Percentiles rank a stretch among this genome's conserved stretches.
Conservation (phyloP, 139 green algal species). For the Tetradesmus lagerheimii region DNA sequence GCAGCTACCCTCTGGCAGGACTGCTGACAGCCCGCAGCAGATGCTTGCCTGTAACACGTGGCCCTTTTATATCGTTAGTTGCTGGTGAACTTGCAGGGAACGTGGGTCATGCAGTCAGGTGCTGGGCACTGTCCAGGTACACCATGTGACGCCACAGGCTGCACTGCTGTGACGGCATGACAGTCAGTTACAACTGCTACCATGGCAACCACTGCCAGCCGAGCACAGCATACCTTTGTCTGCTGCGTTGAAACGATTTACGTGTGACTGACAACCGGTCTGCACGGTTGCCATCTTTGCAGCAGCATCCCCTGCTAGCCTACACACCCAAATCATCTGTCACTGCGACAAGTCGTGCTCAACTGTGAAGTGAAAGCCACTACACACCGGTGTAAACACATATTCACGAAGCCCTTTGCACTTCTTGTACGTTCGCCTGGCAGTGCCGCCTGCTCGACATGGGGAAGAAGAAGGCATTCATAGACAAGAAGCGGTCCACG, state of each 20-base stretch:
- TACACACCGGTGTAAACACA: background rate
- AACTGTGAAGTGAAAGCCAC: background rate
- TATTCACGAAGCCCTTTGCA: background rate
- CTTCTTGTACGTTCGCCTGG: background rate
- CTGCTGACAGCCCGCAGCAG: too few species aligned
- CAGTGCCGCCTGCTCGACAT: conserved; percentile 50
- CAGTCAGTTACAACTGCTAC: background rate
- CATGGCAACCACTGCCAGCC: background rate
- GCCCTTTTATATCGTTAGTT: too few species aligned
- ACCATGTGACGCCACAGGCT: too few species aligned
- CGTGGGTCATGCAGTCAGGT: too few species aligned
- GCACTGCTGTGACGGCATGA: background rate
- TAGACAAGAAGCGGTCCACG: conserved; percentile 85
- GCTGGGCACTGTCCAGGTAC: too few species aligned
- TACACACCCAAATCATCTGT: background rate
- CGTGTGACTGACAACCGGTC: too few species aligned
- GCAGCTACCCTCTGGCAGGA: too few species aligned
- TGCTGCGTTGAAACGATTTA: too few species aligned
- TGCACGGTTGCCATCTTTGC: too few species aligned
- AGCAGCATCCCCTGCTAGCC: background rate
- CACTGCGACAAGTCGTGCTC: background rate
- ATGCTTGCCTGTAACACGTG: too few species aligned
- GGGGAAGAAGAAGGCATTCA: conserved; percentile 79
- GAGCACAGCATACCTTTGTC: too few species aligned
- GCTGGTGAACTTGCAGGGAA: too few species aligned